These are phyloP conservation scores for Magnusiomyces paraingens DNA, from an alignment of 1,139 yeast genomes.

Conservation along the genomic window DNA sequence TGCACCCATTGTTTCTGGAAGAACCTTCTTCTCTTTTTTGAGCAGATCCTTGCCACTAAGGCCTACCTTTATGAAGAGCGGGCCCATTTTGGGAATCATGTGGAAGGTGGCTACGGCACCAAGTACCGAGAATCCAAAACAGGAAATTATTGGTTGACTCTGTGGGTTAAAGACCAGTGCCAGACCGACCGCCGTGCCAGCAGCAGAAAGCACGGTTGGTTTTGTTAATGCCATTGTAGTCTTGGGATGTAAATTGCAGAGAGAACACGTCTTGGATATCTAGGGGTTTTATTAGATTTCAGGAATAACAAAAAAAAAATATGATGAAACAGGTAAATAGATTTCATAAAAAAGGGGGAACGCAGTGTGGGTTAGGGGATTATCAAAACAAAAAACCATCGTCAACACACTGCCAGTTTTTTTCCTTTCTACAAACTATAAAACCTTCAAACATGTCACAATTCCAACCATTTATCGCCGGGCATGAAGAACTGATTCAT, in stretches of 20 bases:
- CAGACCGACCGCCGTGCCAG: conserved; percentile 14
- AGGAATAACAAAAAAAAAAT: no score
- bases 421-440: not conserved
- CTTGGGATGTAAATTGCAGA: no score
- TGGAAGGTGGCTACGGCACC: conserved; percentile 56
- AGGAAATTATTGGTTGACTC: conserved; percentile 27
- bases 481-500: conserved; percentile 86
- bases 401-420: not conserved
- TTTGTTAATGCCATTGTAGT: not conserved
- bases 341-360: no score
- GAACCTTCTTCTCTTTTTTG: conserved; percentile 59
- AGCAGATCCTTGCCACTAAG: conserved; percentile 78
- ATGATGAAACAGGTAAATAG: no score
- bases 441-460: conserved; percentile 11
- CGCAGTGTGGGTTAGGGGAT: not conserved
- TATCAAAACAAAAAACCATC: not conserved
- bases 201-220: conserved; percentile 2
- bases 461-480: conserved; percentile 68
- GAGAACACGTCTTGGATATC: no score
- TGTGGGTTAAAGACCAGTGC: conserved; percentile 21
- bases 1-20: conserved; percentile 91
- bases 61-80: conserved; percentile 68
- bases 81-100: conserved; percentile 61
- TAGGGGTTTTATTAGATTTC: no score
- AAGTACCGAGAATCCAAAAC: conserved; percentile 54